phyloP scores from a whole-genome alignment of 331 rosid species.

The Quercus phellos region DNA sequence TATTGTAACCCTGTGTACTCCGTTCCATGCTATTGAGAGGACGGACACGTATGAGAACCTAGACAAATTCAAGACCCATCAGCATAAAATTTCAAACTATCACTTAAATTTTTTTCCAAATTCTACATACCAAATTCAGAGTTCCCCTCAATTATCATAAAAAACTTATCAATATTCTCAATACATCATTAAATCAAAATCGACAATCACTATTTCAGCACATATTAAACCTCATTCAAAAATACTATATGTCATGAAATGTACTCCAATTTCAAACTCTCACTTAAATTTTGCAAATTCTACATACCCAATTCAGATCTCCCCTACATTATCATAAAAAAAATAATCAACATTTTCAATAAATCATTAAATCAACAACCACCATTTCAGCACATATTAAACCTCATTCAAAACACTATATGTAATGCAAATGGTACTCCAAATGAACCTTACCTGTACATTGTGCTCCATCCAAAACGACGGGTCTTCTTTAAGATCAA shows the following conservation, averaged over 20 bases:
- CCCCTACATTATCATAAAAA: neutral
- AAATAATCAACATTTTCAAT: neutral
- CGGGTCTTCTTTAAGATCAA: conserved; percentile 87
- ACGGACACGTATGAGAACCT: conserved; percentile 92
- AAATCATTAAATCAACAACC: neutral
- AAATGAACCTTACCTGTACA: conserved; percentile 64
- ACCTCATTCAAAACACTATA: neutral
- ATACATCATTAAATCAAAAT: neutral
- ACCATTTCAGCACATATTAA: neutral
- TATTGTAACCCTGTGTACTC: conserved; percentile 54
- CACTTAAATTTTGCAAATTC: neutral
- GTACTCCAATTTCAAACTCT: conserved; percentile 9
- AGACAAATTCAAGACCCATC: conserved; percentile 9
- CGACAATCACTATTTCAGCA: neutral
- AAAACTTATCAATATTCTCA: neutral
- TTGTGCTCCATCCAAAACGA: conserved; percentile 96
- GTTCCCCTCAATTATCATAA: neutral
- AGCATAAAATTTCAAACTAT: conserved; percentile 18
- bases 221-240: too few relatives aligned
- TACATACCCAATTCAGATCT: neutral
- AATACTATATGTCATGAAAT: too few relatives aligned
- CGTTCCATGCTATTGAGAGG: conserved; percentile 87
- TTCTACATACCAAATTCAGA: neutral
- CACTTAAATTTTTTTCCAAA: neutral
- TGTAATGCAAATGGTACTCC: neutral